Evolutionary conservation across 768 basidiomycete species (phyloP), one percentile per base, ranked within the genome.

Genomic region (Leucogyrophana mollusca): DNA sequence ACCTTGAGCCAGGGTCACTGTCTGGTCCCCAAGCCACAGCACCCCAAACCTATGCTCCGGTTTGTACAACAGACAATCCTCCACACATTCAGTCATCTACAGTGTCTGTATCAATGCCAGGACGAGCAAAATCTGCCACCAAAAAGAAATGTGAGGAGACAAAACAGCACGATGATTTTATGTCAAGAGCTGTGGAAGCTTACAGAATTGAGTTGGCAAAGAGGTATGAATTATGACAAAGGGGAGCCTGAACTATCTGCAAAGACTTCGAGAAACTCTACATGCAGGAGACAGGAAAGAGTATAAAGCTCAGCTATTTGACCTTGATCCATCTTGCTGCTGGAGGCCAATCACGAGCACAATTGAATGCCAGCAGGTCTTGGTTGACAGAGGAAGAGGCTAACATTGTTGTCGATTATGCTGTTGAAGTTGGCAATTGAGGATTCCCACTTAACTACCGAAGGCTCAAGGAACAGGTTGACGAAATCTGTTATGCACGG

Each of bases 371-470:
- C n/a, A 49, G 34, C 3, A 60, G 61, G 43, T 34, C 49, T 17
- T 65, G 61, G 65, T 56, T 73, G 2, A 59, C 56, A 0, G 14
- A 33, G 1, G 54, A 49, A n/a, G 66, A 76, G 54, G 58, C 40
- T 11, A 50, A 66, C 9, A 41, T 52, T 4, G 52, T 73, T 22
- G 57, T 73, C 30, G 41, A 53, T 14, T 64, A 58, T 53, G 45
- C 56, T 13, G 42, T 57, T 17, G 58, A 65, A 33, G 40, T 58
- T 21, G 70, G 66, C 13, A 39, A 55, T 16, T 51, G 57, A 11
- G 69, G 68, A 8, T 72, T 71, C 46, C 69, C 69, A 10, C 56
- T 67, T 4, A 65, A 39, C 34, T 69, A 71, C 41, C 22, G 41
- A 14, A 39, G 56, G 7, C 46, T 75, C 3, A 62, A 64, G 41